Base-by-base conservation (phyloP, 129 eudicot genomes). In the Oenanthe sinensis region DNA sequence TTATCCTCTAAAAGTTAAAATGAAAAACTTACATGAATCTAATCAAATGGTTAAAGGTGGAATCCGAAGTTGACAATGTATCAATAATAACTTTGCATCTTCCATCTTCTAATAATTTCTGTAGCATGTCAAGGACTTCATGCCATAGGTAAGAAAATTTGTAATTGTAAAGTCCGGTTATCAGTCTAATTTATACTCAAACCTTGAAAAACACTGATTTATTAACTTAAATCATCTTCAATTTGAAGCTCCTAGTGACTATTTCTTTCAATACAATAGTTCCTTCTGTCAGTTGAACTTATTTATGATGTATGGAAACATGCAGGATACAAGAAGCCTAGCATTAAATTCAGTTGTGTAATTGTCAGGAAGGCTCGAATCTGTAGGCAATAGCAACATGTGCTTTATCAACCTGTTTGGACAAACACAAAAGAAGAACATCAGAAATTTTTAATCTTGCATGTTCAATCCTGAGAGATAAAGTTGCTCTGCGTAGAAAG, bases 281-380 rank as follows among this genome's bases (percentile, higher is more conserved):
- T 73, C 17, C 30, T 73, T 58, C 58, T 2, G n/a, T 11, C 8
- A 74, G 42, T 63, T 45, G 8, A 75, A 65, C 20, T 74, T 75
- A 12, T 45, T 30, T 22, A 62, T 17, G 48, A 74, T 30, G 50
- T 36, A 7, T 39, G 48, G 13, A 78, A 75, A 45, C 54, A 48
- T 8, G 71, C 46, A 83, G 97, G 96, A 91, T 91, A 95, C 98
- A 24, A 82, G 86, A 82, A 95, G 85, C 83, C 82, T 86, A 43
- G 86, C 74, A 74, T 95, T 95, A 76, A 90, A 95, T 52, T 89
- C 85, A 50, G 75, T 80, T 73, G 78, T 79, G 76, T 90, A 92
- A 69, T 89, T 90, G 54, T 40, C 84, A 58, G 97, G 92, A 82
- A 92, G 89, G 77, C 78, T 82, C 74, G 96, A 95, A 81, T 91